phyloP scores from a whole-genome alignment of 2,329 filamentous ascomycete genomes.

The Fusarium sp. region DNA sequence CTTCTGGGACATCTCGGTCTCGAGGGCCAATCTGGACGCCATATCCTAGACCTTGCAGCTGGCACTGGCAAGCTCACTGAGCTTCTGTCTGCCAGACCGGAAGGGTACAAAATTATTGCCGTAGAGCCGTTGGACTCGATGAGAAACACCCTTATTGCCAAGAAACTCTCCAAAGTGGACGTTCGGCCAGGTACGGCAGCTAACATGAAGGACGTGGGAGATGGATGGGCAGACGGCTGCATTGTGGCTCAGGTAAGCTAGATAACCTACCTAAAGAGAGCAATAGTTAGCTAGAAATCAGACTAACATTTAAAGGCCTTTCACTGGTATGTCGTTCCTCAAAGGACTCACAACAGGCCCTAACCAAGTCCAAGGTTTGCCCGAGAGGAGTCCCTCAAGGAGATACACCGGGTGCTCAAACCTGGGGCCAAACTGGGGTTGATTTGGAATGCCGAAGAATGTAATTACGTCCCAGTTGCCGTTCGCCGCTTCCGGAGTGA shows the following conservation, averaged over 20 bases:
- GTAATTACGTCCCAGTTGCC: constrained; percentile 51
- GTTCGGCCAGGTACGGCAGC: constrained; percentile 67
- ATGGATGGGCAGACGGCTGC: constrained; percentile 69
- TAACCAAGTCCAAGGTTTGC: constrained; percentile 66
- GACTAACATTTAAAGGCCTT: constrained; percentile 52
- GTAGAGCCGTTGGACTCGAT: constrained; percentile 73
- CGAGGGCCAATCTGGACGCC: constrained; percentile 54
- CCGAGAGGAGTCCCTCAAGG: constrained; percentile 66
- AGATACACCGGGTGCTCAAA: constrained; percentile 73
- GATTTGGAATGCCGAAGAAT: constrained; percentile 80
- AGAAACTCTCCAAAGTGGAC: constrained; percentile 63
- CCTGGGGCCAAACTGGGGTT: constrained; percentile 69
- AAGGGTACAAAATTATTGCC: constrained; percentile 68
- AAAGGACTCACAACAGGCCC: background rate
- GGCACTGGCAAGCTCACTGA: constrained; percentile 78
- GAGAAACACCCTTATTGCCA: constrained; percentile 67
- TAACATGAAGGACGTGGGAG: constrained; percentile 61
- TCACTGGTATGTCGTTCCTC: constrained; percentile 59
- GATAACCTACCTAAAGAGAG: background rate
- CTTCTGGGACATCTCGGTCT: constrained; percentile 67
- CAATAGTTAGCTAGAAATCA: background rate
- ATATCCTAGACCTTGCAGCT: constrained; percentile 71
- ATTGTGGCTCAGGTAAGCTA: constrained; percentile 72
- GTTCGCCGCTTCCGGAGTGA: background rate
- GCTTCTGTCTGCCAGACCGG: constrained; percentile 64